A percentile compares a stretch with the other conserved stretches of the same genome.
Conservation (phyloP, 257 asterid genomes). For the Salvia hispanica region DNA sequence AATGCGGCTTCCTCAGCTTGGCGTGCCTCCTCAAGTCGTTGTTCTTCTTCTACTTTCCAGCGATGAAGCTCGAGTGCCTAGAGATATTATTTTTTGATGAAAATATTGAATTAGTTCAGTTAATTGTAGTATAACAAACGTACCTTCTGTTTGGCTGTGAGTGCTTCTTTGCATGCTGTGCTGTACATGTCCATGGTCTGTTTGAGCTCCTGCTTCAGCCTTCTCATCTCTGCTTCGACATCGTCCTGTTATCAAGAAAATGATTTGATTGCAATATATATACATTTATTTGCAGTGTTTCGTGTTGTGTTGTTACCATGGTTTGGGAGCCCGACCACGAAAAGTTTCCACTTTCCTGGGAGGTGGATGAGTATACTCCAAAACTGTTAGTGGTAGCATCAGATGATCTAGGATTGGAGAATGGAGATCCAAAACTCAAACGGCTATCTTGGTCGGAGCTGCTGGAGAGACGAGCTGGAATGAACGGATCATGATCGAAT, state of each 20-base stretch:
- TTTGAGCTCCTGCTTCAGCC: slow-evolving; percentile 84
- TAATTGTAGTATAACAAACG: not conserved
- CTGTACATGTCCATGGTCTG: slow-evolving; percentile 98
- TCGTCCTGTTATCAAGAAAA: slow-evolving; percentile 49
- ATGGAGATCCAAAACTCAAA: slow-evolving; percentile 68
- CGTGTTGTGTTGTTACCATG: slow-evolving; percentile 45
- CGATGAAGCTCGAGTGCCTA: slow-evolving; percentile 87
- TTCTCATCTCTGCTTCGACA: slow-evolving; percentile 91
- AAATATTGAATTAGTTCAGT: not conserved
- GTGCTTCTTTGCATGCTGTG: slow-evolving; percentile 91
- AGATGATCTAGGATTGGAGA: slow-evolving; percentile 54
- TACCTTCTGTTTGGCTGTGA: slow-evolving; percentile 79
- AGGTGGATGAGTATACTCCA: slow-evolving; percentile 60
- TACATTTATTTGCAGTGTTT: too few relatives aligned
- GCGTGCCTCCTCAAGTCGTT: slow-evolving; percentile 68
- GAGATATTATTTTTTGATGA: not conserved
- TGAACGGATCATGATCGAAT: slow-evolving; percentile 44
- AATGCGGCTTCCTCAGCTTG: slow-evolving; percentile 77
- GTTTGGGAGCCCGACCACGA: slow-evolving; percentile 75
- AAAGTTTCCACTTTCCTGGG: slow-evolving; percentile 60
- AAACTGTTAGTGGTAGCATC: slow-evolving; percentile 46
- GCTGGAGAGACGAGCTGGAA: slow-evolving; percentile 60
- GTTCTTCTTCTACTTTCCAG: slow-evolving; percentile 79
- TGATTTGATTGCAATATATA: too few relatives aligned
- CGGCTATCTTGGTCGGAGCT: slow-evolving; percentile 63